A percentile compares a stretch with the other conserved stretches of the same genome.
Conservation (phyloP, 257 asterid species). For the Solanum sitiens region DNA sequence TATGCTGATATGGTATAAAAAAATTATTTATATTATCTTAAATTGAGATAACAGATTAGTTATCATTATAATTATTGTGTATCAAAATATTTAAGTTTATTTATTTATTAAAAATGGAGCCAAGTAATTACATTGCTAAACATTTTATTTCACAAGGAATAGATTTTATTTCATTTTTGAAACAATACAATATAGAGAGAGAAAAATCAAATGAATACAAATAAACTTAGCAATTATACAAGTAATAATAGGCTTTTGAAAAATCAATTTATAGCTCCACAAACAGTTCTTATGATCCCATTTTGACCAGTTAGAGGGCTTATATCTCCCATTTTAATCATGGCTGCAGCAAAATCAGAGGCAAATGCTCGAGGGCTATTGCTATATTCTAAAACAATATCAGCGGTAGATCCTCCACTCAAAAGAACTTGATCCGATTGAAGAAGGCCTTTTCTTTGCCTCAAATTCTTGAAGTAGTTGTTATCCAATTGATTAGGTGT, state of each 20-base stretch:
- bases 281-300: neutral
- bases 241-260: neutral
- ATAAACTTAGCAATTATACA: too few relatives aligned
- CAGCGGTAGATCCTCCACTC: neutral
- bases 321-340: neutral
- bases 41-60: too few relatives aligned
- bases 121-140: too few relatives aligned
- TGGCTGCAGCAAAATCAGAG: neutral
- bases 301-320: too few relatives aligned
- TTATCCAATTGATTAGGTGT: conserved; percentile 12
- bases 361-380: neutral
- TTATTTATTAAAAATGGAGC: too few relatives aligned
- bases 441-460: neutral
- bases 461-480: too few relatives aligned
- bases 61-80: too few relatives aligned
- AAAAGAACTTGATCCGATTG: neutral
- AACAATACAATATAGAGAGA: neutral
- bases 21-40: too few relatives aligned
- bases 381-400: neutral
- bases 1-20: too few relatives aligned
- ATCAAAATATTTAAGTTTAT: too few relatives aligned
- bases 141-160: too few relatives aligned
- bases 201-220: too few relatives aligned
- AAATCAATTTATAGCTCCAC: neutral
- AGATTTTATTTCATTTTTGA: neutral